Conservation (phyloP, 768 basidiomycete genomes). For the Phlebiopsis gigantea region DNA sequence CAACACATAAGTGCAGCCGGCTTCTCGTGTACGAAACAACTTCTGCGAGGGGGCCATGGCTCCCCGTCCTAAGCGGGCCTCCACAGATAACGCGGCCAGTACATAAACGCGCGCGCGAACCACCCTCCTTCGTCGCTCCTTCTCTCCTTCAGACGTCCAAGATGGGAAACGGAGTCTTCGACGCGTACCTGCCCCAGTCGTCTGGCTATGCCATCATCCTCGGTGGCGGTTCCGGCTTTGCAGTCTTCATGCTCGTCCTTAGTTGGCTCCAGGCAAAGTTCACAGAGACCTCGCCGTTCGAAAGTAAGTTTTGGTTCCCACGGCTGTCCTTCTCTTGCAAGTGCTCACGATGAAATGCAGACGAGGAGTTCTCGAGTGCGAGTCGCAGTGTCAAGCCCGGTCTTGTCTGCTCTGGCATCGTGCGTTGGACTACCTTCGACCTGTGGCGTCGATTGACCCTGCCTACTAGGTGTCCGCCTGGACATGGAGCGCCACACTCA, state of each 20-base stretch:
- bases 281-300: slow-evolving; percentile 39
- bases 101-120: not conserved
- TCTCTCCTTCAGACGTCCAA: not conserved
- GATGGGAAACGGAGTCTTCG: slow-evolving; percentile 5
- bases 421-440: slow-evolving; percentile 3
- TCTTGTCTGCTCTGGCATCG: slow-evolving; percentile 46
- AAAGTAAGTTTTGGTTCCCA: slow-evolving; percentile 40
- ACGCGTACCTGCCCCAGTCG: slow-evolving; percentile 2
- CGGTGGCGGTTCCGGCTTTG: slow-evolving; percentile 48
- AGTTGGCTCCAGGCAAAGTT: slow-evolving; percentile 43
- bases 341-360: not conserved
- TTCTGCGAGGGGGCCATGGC: not conserved
- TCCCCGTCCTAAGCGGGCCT: not conserved
- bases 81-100: not conserved
- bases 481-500: slow-evolving; percentile 54
- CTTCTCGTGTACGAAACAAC: not conserved
- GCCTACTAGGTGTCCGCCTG: slow-evolving; percentile 28
- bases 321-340: not conserved
- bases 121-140: not conserved
- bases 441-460: not conserved
- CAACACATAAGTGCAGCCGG: not conserved
- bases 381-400: slow-evolving; percentile 43
- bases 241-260: slow-evolving; percentile 39
- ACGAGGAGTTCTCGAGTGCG: slow-evolving; percentile 39
- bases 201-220: slow-evolving; percentile 6